Evolutionary conservation across 176 grass and related monocot species (phyloP).

Genomic region (Themeda triandra): DNA sequence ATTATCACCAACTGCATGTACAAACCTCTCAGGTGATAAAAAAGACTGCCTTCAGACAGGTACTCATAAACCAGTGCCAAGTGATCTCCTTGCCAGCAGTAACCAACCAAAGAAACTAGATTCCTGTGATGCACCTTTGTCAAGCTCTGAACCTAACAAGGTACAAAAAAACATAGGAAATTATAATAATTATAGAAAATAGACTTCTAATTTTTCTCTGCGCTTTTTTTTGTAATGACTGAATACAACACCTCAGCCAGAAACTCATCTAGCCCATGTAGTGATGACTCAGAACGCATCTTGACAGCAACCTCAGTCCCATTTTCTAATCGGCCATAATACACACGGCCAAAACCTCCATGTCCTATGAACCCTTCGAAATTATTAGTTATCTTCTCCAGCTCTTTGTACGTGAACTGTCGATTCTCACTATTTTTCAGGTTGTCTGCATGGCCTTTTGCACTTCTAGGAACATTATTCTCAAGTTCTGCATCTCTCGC

Average conservation of each 20-base stretch:
- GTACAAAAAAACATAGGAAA: background rate
- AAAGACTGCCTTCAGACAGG: background rate
- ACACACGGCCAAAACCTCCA: conserved; percentile 39
- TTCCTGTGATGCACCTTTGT: conserved; percentile 7
- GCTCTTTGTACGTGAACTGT: background rate
- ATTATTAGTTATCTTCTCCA: background rate
- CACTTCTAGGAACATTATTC: background rate
- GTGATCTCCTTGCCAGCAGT: conserved; percentile 8
- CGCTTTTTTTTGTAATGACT: background rate
- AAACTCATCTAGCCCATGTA: conserved; percentile 5
- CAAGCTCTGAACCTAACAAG: background rate
- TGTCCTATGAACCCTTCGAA: background rate
- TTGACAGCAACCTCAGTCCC: conserved; percentile 16
- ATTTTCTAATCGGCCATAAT: conserved; percentile 26
- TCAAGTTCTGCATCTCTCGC: background rate
- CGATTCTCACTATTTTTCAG: background rate
- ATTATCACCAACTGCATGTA: background rate
- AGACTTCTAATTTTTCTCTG: background rate
- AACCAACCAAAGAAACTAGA: conserved; percentile 26
- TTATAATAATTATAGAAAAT: background rate
- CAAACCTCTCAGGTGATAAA: background rate
- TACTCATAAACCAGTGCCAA: conserved; percentile 29
- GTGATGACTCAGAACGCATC: conserved; percentile 7
- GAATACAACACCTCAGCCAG: conserved; percentile 26
- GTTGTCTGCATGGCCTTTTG: background rate